Evolutionary conservation across 2,329 filamentous ascomycete genomes (phyloP).

Genomic region (Calonectria fujianensis): DNA sequence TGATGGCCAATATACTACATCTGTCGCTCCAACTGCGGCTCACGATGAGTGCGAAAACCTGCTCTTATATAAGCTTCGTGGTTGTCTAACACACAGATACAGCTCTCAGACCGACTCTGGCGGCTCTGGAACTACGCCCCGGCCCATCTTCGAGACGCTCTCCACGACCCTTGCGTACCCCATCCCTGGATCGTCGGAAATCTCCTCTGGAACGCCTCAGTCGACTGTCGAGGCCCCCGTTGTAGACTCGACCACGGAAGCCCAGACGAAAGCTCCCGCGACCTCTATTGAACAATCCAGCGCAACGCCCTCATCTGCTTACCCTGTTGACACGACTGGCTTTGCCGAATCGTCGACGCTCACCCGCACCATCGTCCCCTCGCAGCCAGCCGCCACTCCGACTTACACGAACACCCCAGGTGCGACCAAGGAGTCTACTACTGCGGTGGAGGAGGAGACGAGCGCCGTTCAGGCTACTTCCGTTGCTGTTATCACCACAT

Average conservation of each 20-base stretch:
- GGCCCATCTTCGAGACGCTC: constrained; percentile 52
- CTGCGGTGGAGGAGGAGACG: constrained; percentile 13
- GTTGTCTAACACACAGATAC: constrained; percentile 39
- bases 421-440: constrained; percentile 28
- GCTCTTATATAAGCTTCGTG: neutral
- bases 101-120: constrained; percentile 42
- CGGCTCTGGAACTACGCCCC: constrained; percentile 47
- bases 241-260: constrained; percentile 17
- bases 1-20: constrained; percentile 41
- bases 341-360: constrained; percentile 29
- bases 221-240: constrained; percentile 49
- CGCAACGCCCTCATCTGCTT: neutral
- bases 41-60: constrained; percentile 45
- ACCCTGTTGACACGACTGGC: constrained; percentile 23
- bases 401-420: constrained; percentile 17
- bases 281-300: constrained; percentile 1
- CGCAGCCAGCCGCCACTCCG: constrained; percentile 25
- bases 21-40: constrained; percentile 44
- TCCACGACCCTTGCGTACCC: constrained; percentile 47
- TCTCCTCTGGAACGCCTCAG: neutral
- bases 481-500: neutral
- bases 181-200: constrained; percentile 43
- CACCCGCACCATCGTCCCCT: constrained; percentile 23
- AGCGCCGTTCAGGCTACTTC: constrained; percentile 33
- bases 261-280: constrained; percentile 3